Conservation (phyloP, 345 rosid genomes). For the Syzygium aqueum region DNA sequence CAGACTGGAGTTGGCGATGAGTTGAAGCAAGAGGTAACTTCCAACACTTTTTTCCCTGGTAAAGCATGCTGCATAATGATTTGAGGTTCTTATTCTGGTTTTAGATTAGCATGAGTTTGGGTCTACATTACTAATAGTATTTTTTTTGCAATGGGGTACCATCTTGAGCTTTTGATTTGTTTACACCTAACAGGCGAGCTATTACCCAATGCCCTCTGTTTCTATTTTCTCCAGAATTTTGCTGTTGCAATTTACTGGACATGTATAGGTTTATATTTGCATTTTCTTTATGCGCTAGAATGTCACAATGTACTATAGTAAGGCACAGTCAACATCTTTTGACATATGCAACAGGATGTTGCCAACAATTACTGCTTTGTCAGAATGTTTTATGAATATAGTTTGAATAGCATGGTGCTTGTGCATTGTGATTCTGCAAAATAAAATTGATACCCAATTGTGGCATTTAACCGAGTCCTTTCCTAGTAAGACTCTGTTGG, state of each 20-base stretch:
- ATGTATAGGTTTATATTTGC: neutral
- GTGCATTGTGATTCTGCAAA: neutral
- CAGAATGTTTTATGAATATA: neutral
- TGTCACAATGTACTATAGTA: neutral
- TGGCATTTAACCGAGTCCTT: neutral
- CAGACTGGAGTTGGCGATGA: constrained; percentile 39
- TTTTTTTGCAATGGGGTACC: neutral
- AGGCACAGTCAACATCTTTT: neutral
- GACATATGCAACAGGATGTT: neutral
- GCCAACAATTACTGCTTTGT: neutral
- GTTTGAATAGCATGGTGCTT: neutral
- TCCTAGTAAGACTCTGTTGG: neutral
- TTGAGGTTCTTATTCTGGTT: neutral
- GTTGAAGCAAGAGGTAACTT: constrained; percentile 49
- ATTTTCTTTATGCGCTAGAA: neutral
- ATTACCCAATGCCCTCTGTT: neutral
- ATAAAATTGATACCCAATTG: neutral
- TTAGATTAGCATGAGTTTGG: neutral
- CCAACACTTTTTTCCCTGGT: neutral
- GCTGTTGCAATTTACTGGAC: neutral
- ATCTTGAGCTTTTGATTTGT: neutral
- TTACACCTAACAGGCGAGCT: neutral
- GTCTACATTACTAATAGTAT: neutral
- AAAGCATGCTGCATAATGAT: neutral
- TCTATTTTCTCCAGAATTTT: neutral